Evolutionary conservation across 208 protist genomes (phyloP), one percentile per base, ranked within the genome.

Genomic region (Acanthamoeba lenticulata): DNA sequence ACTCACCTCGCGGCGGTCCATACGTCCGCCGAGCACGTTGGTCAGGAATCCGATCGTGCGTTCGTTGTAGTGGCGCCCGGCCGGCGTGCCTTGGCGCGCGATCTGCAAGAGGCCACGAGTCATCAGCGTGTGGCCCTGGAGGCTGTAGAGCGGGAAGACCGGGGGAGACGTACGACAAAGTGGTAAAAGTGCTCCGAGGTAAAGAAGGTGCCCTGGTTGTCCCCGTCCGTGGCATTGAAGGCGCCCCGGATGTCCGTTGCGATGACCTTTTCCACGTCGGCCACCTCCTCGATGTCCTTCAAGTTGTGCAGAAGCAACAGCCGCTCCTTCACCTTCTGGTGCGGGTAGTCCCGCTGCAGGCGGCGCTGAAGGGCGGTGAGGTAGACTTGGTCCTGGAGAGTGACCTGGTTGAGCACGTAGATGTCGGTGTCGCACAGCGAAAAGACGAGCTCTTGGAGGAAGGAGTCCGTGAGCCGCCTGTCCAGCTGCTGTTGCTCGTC

Each of bases 241-340:
- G 69, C 69, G 3, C 24, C 24, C 38, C 17, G 19, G 69, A 79
- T 45, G 40, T 79, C 69, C 69, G 40, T 29, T 6, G 40, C 69
- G 13, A 79, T 45, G 15, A 79, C 69, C 21, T 47, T 27, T 13
- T 42, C 19, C 69, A 79, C 24, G 69, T 79, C 69, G 17, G 11
- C 69, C 24, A 47, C 69, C 69, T 79, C 24, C 24, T 79, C 69
- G 17, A 79, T 79, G 40, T 79, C 69, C 69, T 79, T 79, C 11
- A 79, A 29, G 38, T 79, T 79, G 38, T 79, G 69, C 38, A 79
- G 69, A 5, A 79, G 1, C 15, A 79, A 45, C 38, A 79, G 11
- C 11, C 69, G 69, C 0, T 79, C 69, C 69, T 79, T 19, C 24
- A 79, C 69, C 69, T 79, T 79, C 0, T 32, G 15, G 11, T 79